Evolutionary conservation across 805 yeast genomes (phyloP), one percentile per base, ranked within the genome.

Genomic region (Nakazawaea wyomingensis): DNA sequence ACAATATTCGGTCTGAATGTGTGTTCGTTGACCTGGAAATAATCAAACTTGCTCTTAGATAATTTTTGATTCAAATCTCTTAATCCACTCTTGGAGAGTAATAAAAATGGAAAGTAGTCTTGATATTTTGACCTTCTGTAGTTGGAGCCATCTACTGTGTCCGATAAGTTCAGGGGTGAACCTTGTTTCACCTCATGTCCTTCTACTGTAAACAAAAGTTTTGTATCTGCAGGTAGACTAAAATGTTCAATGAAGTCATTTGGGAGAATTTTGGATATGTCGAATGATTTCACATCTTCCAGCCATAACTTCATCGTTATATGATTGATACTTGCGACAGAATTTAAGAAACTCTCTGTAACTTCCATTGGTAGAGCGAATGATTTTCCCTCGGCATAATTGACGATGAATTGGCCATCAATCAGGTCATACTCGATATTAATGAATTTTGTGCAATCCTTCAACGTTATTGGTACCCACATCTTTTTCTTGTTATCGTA

Each of bases 1-100:
- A 59, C 41, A 4, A 60, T 18, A 46, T 58, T 60, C 6, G 61
- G 60, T 22, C 65, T 37, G 50, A 59, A 60, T 2, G 54, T 34
- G 29, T 43, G 47, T 39, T 50, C 48, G 20, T 21, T 44, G 8
- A 54, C 47, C 29, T 53, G 46, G 8, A 43, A 24, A 3, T 37
- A 20, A 8, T 28, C 34, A 2, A 49, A 51, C 8, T 46, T 49
- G 11, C 34, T 33, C 22, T 34, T 26, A 10, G 11, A n/a, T 5
- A 54, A 24, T 18, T 37, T 38, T 5, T 31, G 37, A 30, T 50
- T 50, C 32, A 57, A 37, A 19, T 36, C 39, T 7, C 50, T 50
- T 29, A 50, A 38, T n/a, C 54, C 53, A 31, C 48, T 54, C 24
- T 44, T 43, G 1, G 61, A 54, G 10, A 54, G 43, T 42, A 59